Base-by-base conservation (phyloP, 169 alveolate species). In the Theileria annulata region DNA sequence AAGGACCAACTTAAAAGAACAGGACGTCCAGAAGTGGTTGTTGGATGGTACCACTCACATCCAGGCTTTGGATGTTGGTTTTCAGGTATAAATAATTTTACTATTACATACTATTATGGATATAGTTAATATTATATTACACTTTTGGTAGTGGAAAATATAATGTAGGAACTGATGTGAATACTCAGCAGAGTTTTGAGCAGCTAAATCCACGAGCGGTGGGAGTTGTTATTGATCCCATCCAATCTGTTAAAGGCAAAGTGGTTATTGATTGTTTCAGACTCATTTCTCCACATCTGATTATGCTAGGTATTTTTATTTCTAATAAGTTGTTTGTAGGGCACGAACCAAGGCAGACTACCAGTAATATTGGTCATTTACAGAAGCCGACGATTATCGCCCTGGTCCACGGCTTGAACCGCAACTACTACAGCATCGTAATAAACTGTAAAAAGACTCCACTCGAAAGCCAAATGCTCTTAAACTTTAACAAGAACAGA, bases 181-280 rank as follows among this genome's bases (percentile, higher is more conserved):
- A 96, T 85, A 98, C 99, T 33, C 99, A 98, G 89, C 97, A 96
- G 91, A 96, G 99, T 82, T 97, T 97, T 86, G 99, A 98, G 90
- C 99, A 97, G 94, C 95, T 96, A 71, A 96, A 96, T 78, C 97
- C 93, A 19, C 92, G 99, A 67, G 99, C 99, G 0, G 99, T 98
- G 63, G 99, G 99, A 15, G 98, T 98, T 13, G 99, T 98, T 71
- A 97, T 98, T 31, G 99, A 98, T 82, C 99, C 99, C 15, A 97
- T 98, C 19, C 99, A 98, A 87, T 96, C 99, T 13, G 99, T 98
- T 8, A 95, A 93, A 88, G 96, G 98, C 58, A 98, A 98, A 94
- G 99, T 98, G 30, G 99, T 98, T 10, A 98, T 98, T 69, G 99
- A 98, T 93, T 99, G 99, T 77, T 98, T 98, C 92, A 93, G 99